Conservation (phyloP, 176 grass and related monocot genomes). For the Avena sativa region DNA sequence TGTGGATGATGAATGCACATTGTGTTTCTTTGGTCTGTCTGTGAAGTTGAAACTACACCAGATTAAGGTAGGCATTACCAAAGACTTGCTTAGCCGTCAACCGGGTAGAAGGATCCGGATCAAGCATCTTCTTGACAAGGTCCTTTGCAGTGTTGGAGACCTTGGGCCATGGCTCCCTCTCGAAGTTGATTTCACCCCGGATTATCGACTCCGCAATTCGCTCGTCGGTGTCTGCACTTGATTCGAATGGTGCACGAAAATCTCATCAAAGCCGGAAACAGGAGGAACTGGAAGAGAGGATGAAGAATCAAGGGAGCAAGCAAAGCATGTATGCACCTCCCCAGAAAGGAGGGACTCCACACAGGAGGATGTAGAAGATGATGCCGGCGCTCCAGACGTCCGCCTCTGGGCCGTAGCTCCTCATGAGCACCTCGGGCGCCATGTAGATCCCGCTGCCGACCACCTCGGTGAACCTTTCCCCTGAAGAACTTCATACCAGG, state of each 20-base stretch:
- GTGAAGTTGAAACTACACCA: too few relatives aligned
- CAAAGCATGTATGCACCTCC: constrained; percentile 54
- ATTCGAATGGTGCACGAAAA: background rate
- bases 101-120: constrained; percentile 63
- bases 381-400: constrained; percentile 91
- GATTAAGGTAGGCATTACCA: constrained; percentile 44
- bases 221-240: constrained; percentile 71
- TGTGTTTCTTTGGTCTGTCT: background rate
- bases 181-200: constrained; percentile 57
- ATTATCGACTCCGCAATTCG: constrained; percentile 75
- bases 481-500: background rate
- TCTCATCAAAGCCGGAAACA: background rate
- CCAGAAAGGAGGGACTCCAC: constrained; percentile 85
- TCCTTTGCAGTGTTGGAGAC: constrained; percentile 89
- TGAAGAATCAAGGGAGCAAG: background rate
- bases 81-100: constrained; percentile 72
- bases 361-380: constrained; percentile 87
- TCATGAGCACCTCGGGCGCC: constrained; percentile 82
- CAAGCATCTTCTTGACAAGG: constrained; percentile 80
- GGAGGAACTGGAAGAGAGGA: background rate
- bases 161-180: constrained; percentile 86
- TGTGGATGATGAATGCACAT: constrained; percentile 24
- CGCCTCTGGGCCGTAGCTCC: constrained; percentile 75
- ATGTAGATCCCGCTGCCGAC: constrained; percentile 88
- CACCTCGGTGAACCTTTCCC: constrained; percentile 74